Conservation (phyloP, 2,329 filamentous ascomycete species). For the Fusarium equiseti region DNA sequence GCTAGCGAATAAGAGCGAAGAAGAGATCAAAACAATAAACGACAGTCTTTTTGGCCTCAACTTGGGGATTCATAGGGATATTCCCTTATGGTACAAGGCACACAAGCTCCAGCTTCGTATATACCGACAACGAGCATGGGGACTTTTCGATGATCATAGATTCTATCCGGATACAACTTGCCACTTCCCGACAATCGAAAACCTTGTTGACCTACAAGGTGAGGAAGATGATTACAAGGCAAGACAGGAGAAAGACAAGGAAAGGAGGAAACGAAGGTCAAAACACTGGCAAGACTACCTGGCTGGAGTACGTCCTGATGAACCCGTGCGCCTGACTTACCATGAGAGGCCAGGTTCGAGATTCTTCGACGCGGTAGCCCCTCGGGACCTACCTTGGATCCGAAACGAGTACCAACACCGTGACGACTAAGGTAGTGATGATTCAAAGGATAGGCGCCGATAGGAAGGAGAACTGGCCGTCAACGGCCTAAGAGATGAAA, state of each 20-base stretch:
- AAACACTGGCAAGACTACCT: not conserved
- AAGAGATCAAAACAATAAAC: no score
- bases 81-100: fast-evolving
- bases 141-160: slow-evolving; percentile 17
- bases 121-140: slow-evolving; percentile 29
- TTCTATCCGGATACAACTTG: not conserved
- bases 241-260: no score
- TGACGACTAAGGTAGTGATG: no score
- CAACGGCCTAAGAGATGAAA: not conserved
- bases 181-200: not conserved
- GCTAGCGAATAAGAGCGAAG: no score
- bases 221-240: no score
- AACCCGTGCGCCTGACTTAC: not conserved
- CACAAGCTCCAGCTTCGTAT: not conserved
- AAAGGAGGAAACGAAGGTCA: not conserved
- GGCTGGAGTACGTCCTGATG: not conserved
- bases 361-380: not conserved
- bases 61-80: no score
- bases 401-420: no score
- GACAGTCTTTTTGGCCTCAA: no score
- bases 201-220: not conserved
- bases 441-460: no score
- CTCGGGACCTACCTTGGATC: not conserved
- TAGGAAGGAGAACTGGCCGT: not conserved
- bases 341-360: fast-evolving